Conservation (phyloP, 306 rosid genomes). For the Hippophae gyantsensis region DNA sequence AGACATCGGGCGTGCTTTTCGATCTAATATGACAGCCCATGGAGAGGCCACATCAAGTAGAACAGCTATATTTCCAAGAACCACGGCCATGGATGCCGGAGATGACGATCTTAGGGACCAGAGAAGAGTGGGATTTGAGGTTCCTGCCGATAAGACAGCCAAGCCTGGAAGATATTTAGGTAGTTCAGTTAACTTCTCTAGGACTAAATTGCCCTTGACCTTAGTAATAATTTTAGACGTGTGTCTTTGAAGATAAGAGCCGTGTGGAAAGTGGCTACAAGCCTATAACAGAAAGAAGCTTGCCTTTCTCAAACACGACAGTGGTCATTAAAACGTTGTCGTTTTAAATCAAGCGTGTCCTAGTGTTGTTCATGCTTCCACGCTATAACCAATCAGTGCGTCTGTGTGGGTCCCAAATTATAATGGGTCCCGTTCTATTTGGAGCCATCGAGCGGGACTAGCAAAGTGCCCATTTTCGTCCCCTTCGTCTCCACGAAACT, state of each 20-base stretch:
- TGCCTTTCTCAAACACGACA: conserved; percentile 9
- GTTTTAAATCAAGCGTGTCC: conserved; percentile 2
- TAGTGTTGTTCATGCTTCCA: conserved; percentile 10
- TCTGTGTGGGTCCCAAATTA: background rate
- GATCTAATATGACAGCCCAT: conserved; percentile 33
- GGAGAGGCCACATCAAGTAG: conserved; percentile 53
- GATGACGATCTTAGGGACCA: background rate
- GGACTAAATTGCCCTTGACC: conserved; percentile 21
- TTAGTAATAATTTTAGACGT: conserved; percentile 7
- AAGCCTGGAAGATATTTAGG: conserved; percentile 29
- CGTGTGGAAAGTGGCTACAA: conserved; percentile 23
- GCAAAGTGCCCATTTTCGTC: background rate
- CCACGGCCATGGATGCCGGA: conserved; percentile 47
- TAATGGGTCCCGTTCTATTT: background rate
- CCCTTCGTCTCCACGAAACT: conserved; percentile 7
- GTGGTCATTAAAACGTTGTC: conserved; percentile 13
- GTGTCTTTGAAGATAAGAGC: conserved; percentile 25
- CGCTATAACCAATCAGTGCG: background rate
- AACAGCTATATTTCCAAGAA: conserved; percentile 60
- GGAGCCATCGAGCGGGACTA: background rate
- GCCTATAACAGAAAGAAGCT: conserved; percentile 1
- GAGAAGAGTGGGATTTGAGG: conserved; percentile 4
- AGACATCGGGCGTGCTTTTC: conserved; percentile 42
- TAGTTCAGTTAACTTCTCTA: background rate
- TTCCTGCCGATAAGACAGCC: conserved; percentile 30